Percentiles rank a stretch among this genome's conserved stretches.
Evolutionary conservation across 1,284 basidiomycete species (phyloP).

Genomic region (Prillingera fragicola): DNA sequence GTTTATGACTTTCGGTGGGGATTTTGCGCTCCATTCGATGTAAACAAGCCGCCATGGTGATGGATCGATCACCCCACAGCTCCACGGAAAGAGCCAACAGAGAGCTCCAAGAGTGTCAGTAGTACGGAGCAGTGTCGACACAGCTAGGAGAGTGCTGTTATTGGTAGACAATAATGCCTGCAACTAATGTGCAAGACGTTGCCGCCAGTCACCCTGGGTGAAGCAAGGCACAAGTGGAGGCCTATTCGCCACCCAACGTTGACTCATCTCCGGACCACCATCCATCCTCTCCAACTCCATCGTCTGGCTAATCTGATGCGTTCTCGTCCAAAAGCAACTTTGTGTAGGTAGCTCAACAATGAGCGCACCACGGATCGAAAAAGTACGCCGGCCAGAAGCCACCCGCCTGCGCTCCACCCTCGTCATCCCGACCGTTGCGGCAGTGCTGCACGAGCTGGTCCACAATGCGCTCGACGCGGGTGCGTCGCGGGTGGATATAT

Average conservation of each 20-base stretch:
- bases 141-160: no score
- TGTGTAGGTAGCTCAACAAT: neutral
- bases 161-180: no score
- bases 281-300: constrained; percentile 83
- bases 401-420: constrained; percentile 64
- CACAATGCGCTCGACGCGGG: constrained; percentile 65
- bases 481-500: constrained; percentile 40
- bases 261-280: constrained; percentile 47
- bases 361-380: constrained; percentile 5
- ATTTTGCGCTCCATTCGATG: neutral
- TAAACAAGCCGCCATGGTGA: no score
- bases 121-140: no score
- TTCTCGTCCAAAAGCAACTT: neutral
- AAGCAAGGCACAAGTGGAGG: constrained; percentile 5
- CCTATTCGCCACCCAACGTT: constrained; percentile 4
- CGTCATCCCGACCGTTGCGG: constrained; percentile 70
- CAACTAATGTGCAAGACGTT: no score
- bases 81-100: no score
- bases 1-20: neutral
- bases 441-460: constrained; percentile 71
- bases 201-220: no score
- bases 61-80: no score
- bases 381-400: constrained; percentile 9
- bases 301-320: constrained; percentile 50
- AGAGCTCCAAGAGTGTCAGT: no score